Evolutionary conservation across 2,329 filamentous ascomycete species (phyloP).

Genomic region (Microdochium paspali): DNA sequence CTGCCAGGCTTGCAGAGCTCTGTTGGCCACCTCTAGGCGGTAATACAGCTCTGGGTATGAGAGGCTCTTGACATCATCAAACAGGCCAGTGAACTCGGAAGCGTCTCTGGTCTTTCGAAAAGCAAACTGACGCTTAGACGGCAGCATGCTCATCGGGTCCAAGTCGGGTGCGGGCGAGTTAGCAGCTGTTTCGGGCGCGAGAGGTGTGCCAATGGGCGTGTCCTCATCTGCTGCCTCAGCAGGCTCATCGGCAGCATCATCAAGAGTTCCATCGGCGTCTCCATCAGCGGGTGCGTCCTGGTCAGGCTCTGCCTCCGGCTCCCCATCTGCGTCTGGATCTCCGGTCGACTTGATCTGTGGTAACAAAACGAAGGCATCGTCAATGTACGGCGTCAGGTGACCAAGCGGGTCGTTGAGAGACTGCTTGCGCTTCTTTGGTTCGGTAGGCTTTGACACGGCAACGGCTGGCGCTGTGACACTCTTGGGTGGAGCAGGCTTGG

Average conservation of each 20-base stretch:
- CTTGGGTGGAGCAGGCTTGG: neutral
- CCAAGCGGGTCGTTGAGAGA: conserved; percentile 7
- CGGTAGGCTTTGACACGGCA: neutral
- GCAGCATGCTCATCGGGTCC: conserved; percentile 5
- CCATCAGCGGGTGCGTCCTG: conserved; percentile 8
- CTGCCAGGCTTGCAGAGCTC: conserved; percentile 41
- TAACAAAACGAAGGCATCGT: conserved; percentile 12
- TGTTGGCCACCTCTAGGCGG: conserved; percentile 32
- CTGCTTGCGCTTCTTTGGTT: conserved; percentile 1
- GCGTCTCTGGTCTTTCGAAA: conserved; percentile 43
- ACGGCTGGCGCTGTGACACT: neutral
- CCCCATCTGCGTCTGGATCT: conserved; percentile 3
- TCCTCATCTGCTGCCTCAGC: conserved; percentile 16
- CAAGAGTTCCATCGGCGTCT: conserved; percentile 7
- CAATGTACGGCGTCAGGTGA: conserved; percentile 19
- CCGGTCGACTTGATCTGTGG: conserved; percentile 10
- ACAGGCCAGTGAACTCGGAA: conserved; percentile 34
- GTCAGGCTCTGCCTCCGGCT: conserved; percentile 9
- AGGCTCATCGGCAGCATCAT: conserved; percentile 14
- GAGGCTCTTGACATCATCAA: conserved; percentile 42
- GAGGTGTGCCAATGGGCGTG: conserved; percentile 19
- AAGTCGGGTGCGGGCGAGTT: conserved; percentile 24
- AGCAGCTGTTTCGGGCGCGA: conserved; percentile 20
- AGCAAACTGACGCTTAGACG: conserved; percentile 23
- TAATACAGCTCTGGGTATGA: conserved; percentile 33